A percentile compares a stretch with the other conserved stretches of the same genome.
Evolutionary conservation across 2,329 filamentous ascomycete species (phyloP).

Genomic region (Aspergillus japonicus): DNA sequence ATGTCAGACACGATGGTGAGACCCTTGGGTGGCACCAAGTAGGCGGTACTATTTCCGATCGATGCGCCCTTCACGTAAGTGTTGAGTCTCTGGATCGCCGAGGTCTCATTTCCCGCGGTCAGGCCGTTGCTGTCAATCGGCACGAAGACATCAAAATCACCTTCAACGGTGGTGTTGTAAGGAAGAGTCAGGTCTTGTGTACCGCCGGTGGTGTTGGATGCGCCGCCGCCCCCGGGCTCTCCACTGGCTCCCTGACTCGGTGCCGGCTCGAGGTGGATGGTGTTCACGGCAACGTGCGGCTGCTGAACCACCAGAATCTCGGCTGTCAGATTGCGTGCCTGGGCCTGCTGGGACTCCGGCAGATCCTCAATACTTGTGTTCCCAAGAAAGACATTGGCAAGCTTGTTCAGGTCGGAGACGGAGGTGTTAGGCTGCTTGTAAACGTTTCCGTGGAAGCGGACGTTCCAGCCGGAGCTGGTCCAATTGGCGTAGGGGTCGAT

Average conservation of each 20-base stretch:
- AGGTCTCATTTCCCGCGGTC: background rate
- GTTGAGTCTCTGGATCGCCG: background rate
- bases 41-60: background rate
- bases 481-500: slow-evolving; percentile 4
- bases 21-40: background rate
- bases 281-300: background rate
- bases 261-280: background rate
- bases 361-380: background rate
- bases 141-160: background rate
- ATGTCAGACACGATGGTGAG: slow-evolving; percentile 2
- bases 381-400: background rate
- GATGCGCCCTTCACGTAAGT: background rate
- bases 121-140: background rate
- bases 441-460: slow-evolving; percentile 3
- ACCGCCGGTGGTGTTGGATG: background rate
- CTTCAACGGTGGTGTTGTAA: background rate
- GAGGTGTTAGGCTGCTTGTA: slow-evolving; percentile 5
- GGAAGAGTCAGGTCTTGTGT: background rate
- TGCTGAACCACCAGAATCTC: slow-evolving; percentile 1
- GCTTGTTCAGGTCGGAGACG: slow-evolving; percentile 2
- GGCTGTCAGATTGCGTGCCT: background rate
- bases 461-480: slow-evolving; percentile 2
- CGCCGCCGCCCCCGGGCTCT: background rate
- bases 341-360: background rate
- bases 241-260: slow-evolving; percentile 1